Evolutionary conservation across 148 eudicot genomes (phyloP), one percentile per base, ranked within the genome.

Genomic region (Amaranthus palmeri): DNA sequence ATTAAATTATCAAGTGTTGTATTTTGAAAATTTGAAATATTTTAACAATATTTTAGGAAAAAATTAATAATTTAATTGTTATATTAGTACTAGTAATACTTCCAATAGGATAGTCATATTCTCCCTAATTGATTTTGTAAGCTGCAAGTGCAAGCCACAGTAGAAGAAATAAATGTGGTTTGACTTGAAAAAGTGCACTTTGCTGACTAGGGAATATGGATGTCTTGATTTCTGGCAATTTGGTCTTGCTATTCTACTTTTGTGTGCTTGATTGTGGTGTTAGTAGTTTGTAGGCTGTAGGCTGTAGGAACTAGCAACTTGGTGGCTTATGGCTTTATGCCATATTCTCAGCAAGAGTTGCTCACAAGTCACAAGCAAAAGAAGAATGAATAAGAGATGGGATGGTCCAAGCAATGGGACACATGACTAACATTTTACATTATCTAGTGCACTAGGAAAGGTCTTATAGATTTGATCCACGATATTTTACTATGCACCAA

Each of bases 251-350:
- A 7, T 55, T 78, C 77, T 14, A 42, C 54, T 50, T 66, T 41
- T 3, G 70, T 73, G 70, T 78, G 59, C 77, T 73, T 61, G 70
- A 73, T 50, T 15, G 58, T 65, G 63, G 4, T 62, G 7, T 62
- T 52, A 61, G 5, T 60, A 58, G 60, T 13, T 46, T 59, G 41
- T 47, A 63, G 18, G 15, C 40, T 10, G 7, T 41, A 51, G n/a
- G 2, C 18, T 15, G 60, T 6, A 10, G 6, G 8, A n/a, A 12
- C 18, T 14, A 44, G 8, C 10, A 18, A 12, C 15, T 36, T 11
- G 46, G 43, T 51, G 70, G 57, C 41, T 57, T 4, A 51, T 51
- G 70, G 45, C 55, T 57, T 4, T 63, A 44, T 14, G 63, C 36
- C 14, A 15, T 18, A 13, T 70, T 42, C 44, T 36, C 4, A 12